Evolutionary conservation across 78 protist species (phyloP).

Genomic region (Polysphondylium violaceum): DNA sequence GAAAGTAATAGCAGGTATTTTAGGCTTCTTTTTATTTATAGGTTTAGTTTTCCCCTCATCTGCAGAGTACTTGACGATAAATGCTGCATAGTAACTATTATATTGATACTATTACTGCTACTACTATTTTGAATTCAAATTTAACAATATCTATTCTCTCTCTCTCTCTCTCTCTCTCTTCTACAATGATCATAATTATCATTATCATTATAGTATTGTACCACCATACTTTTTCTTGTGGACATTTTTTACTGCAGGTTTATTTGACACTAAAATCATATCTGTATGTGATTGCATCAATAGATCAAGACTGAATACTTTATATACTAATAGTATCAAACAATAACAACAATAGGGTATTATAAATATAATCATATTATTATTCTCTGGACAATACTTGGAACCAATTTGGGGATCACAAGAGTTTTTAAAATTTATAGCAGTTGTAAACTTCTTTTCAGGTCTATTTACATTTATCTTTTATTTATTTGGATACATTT

Average conservation of each 20-base stretch:
- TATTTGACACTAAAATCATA: constrained; percentile 5
- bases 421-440: constrained; percentile 53
- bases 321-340: too few relatives aligned
- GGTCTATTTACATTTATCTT: constrained; percentile 23
- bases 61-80: neutral
- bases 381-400: constrained; percentile 38
- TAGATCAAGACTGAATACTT: too few relatives aligned
- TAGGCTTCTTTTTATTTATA: constrained; percentile 37
- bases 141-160: neutral
- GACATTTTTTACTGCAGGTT: constrained; percentile 74
- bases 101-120: neutral
- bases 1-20: constrained; percentile 29
- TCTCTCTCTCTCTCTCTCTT: neutral
- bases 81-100: constrained; percentile 38
- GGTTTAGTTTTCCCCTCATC: constrained; percentile 4
- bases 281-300: constrained; percentile 16
- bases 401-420: constrained; percentile 75
- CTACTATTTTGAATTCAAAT: neutral
- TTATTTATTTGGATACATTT: constrained; percentile 8
- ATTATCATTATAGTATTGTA: neutral
- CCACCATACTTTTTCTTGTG: constrained; percentile 63
- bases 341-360: constrained; percentile 44
- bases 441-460: constrained; percentile 24
- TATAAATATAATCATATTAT: constrained; percentile 20
- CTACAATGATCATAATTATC: too few relatives aligned